Percentiles rank a stretch among this genome's conserved stretches.
Evolutionary conservation across 495 filamentous ascomycete species (phyloP).

Genomic region (Aspergillus steynii): DNA sequence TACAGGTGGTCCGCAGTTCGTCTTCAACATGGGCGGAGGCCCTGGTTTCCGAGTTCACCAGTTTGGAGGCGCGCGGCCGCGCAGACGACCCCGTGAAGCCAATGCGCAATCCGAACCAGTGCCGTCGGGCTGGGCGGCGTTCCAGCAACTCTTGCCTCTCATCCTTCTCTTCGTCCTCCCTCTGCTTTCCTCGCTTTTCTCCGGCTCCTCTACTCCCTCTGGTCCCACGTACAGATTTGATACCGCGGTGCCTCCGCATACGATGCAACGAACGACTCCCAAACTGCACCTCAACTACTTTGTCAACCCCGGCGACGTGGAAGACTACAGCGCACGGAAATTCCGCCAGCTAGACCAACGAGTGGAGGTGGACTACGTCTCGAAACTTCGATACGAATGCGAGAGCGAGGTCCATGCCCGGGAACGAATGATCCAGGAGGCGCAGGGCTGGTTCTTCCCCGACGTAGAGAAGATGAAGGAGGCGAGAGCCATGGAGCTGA

Average conservation of each 20-base stretch:
- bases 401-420: conserved; percentile 64
- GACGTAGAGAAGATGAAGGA: conserved; percentile 74
- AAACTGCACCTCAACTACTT: conserved; percentile 77
- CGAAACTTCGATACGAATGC: conserved; percentile 65
- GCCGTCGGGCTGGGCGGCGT: conserved; percentile 43
- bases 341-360: conserved; percentile 71
- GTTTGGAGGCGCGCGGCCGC: conserved; percentile 69
- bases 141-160: conserved; percentile 75
- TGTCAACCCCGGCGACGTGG: conserved; percentile 75
- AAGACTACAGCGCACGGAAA: conserved; percentile 63
- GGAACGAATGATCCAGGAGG: conserved; percentile 69
- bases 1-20: conserved; percentile 77
- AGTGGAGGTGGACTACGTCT: conserved; percentile 73
- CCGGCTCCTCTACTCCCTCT: conserved; percentile 53
- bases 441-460: conserved; percentile 84
- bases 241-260: conserved; percentile 64
- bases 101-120: conserved; percentile 53
- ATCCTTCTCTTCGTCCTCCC: conserved; percentile 88
- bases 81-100: conserved; percentile 68
- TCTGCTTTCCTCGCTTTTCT: conserved; percentile 78
- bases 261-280: conserved; percentile 67
- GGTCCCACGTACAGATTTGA: conserved; percentile 75
- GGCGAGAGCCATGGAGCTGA: conserved; percentile 61
- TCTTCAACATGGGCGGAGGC: conserved; percentile 87
- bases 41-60: conserved; percentile 84